Percentiles rank a stretch among this genome's conserved stretches.
These are phyloP conservation scores for Colletotrichum australisinense DNA, from an alignment of 2,329 filamentous ascomycete species.

Conservation along the genomic window DNA sequence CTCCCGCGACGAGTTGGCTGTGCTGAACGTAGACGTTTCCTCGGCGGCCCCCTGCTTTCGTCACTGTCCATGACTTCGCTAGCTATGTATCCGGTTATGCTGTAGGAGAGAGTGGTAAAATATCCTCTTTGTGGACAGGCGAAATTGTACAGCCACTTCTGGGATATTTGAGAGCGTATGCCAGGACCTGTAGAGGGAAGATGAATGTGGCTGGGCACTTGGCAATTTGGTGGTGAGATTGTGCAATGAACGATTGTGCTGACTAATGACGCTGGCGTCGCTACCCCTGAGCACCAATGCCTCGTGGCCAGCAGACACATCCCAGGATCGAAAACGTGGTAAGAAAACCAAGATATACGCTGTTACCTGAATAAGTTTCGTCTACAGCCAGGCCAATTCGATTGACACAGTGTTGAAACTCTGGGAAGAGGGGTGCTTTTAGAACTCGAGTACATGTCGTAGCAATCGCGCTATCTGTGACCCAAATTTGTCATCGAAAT, in stretches of 20 bases:
- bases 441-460: neutral
- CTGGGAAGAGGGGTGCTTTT: neutral
- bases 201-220: neutral
- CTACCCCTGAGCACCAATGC: neutral
- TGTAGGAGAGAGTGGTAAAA: neutral
- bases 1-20: neutral
- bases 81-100: neutral
- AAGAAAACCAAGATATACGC: rapidly evolving
- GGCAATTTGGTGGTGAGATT: neutral
- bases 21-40: neutral
- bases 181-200: neutral
- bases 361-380: neutral
- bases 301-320: neutral
- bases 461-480: neutral
- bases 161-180: neutral
- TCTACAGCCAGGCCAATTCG: neutral
- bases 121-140: neutral
- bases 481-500: neutral
- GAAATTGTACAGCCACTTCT: neutral
- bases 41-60: neutral
- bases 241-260: neutral
- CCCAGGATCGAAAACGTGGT: neutral
- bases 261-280: neutral
- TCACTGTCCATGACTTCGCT: neutral
- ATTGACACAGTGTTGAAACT: neutral